These are phyloP conservation scores for Volvariella surrecta DNA, from an alignment of 1,284 basidiomycete genomes.

Conservation along the genomic window DNA sequence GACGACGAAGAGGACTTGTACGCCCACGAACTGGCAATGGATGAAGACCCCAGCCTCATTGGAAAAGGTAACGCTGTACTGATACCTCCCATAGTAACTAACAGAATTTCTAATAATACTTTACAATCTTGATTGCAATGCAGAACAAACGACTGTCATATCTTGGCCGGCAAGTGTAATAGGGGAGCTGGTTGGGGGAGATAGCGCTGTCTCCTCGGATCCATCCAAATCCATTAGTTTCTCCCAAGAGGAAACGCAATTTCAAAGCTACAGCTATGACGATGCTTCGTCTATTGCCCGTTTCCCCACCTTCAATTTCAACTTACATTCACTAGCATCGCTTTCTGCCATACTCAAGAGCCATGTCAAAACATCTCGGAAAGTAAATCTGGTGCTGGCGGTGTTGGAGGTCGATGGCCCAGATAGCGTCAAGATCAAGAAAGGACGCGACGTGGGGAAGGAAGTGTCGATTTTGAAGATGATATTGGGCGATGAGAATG, in stretches of 20 bases:
- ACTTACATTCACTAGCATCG: constrained; percentile 42
- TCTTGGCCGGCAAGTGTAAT: constrained; percentile 44
- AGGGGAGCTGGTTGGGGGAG: not conserved
- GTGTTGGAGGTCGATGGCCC: constrained; percentile 69
- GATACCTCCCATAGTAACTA: too few relatives aligned
- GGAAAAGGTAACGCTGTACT: too few relatives aligned
- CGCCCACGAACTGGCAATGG: constrained; percentile 7
- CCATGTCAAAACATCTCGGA: constrained; percentile 24
- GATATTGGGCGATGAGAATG: constrained; percentile 60
- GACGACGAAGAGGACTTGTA: constrained; percentile 22
- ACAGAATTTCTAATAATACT: too few relatives aligned
- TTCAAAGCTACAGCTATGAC: constrained; percentile 37
- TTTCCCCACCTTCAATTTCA: constrained; percentile 63
- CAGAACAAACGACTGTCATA: constrained; percentile 38
- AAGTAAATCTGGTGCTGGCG: constrained; percentile 51
- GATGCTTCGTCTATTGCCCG: constrained; percentile 56
- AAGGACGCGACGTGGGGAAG: constrained; percentile 55
- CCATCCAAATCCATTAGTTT: constrained; percentile 2
- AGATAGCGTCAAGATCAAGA: constrained; percentile 53
- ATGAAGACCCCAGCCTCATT: constrained; percentile 3
- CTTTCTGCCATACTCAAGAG: constrained; percentile 29
- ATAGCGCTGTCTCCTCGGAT: constrained; percentile 12
- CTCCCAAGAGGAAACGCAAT: constrained; percentile 17
- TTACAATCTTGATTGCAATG: not conserved
- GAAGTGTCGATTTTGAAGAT: constrained; percentile 57